A percentile compares a stretch with the other conserved stretches of the same genome.
phyloP scores from a whole-genome alignment of 2,329 filamentous ascomycete genomes.

The Fusarium ramigenum region DNA sequence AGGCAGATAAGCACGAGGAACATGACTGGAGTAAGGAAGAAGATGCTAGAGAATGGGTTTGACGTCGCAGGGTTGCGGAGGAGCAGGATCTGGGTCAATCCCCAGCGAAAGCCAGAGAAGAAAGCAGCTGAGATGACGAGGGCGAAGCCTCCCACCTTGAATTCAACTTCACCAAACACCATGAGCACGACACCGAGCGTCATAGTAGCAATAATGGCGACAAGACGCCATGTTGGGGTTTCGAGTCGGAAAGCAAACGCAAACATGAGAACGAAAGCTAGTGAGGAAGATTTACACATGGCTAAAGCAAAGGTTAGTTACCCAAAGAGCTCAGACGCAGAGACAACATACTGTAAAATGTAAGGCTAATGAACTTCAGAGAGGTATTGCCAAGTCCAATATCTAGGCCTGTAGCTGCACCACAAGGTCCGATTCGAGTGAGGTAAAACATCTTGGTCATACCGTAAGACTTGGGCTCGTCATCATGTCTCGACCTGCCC shows the following conservation, averaged over 20 bases:
- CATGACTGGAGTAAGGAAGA: constrained; percentile 98
- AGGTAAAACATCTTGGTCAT: constrained; percentile 94
- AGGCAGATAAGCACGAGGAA: constrained; percentile 83
- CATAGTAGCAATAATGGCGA: constrained; percentile 90
- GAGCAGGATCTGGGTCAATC: constrained; percentile 95
- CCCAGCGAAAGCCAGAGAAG: constrained; percentile 97
- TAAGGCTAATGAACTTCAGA: constrained; percentile 93
- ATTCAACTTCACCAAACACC: constrained; percentile 94
- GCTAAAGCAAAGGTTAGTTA: constrained; percentile 55
- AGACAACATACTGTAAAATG: constrained; percentile 81
- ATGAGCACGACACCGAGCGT: constrained; percentile 95
- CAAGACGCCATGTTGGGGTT: constrained; percentile 83
- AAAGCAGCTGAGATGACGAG: constrained; percentile 94
- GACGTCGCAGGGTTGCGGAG: constrained; percentile 93
- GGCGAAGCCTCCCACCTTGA: constrained; percentile 85
- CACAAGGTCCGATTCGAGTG: constrained; percentile 90
- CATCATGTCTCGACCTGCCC: constrained; percentile 61
- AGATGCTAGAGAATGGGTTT: constrained; percentile 96
- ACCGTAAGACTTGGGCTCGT: constrained; percentile 64
- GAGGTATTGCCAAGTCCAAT: constrained; percentile 97
- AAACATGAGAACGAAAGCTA: constrained; percentile 94
- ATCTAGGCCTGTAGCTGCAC: constrained; percentile 90
- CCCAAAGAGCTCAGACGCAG: background rate
- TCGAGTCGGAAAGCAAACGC: constrained; percentile 95
- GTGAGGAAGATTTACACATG: constrained; percentile 98